Conservation (phyloP, 2,329 filamentous ascomycete species). For the Phialophora chinensis region DNA sequence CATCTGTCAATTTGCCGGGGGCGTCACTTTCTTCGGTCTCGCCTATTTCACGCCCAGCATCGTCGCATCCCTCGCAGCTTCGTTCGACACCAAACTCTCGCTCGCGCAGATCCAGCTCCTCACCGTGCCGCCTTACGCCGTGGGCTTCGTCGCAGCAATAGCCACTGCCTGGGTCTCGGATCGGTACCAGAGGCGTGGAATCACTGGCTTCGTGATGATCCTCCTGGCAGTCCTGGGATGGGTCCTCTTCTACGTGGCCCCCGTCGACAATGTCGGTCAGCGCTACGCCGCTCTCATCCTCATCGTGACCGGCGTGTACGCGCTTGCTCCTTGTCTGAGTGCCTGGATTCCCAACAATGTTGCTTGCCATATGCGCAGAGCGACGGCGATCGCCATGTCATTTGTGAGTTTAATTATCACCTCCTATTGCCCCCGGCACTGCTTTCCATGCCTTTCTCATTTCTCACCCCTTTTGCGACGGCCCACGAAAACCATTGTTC, state of each 20-base stretch:
- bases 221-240: not conserved
- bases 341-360: conserved; percentile 54
- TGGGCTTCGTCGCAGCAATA: not conserved
- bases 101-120: not conserved
- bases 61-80: not conserved
- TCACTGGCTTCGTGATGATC: not conserved
- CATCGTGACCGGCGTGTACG: conserved; percentile 43
- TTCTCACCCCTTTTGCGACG: no score
- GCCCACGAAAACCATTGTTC: no score
- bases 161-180: not conserved
- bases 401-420: conserved; percentile 30
- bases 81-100: no score
- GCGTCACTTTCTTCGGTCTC: not conserved
- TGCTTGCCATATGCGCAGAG: conserved; percentile 43
- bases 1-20: not conserved
- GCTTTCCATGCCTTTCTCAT: no score
- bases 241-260: not conserved
- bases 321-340: conserved; percentile 29
- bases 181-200: conserved; percentile 1
- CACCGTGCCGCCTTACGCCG: conserved; percentile 4
- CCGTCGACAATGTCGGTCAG: not conserved
- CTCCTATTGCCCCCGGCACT: no score
- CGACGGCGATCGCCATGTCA: conserved; percentile 37
- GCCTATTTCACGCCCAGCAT: conserved; percentile 4
- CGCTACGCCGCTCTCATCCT: conserved; percentile 48